A percentile compares a stretch with the other conserved stretches of the same genome.
phyloP scores from a whole-genome alignment of 257 asterid genomes.

The Ocimum tenuiflorum region DNA sequence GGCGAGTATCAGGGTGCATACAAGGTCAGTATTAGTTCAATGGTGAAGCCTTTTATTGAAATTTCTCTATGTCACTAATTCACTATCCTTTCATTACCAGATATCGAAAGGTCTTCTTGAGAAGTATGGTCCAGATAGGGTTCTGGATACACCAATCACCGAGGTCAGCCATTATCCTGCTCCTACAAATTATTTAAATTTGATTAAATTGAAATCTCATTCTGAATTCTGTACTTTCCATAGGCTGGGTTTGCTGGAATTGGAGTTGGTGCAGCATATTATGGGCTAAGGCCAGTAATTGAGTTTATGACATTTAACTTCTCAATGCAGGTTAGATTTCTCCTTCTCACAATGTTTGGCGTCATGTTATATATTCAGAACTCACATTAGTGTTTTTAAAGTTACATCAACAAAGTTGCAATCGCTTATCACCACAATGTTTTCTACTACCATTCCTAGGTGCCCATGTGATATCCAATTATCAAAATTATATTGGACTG shows the following conservation, averaged over 20 bases:
- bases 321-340: constrained; percentile 71
- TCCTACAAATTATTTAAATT: neutral
- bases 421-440: neutral
- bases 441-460: neutral
- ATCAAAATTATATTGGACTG: neutral
- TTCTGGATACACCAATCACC: constrained; percentile 75
- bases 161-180: constrained; percentile 45
- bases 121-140: constrained; percentile 83
- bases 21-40: constrained; percentile 46
- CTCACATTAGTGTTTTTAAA: neutral
- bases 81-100: constrained; percentile 25
- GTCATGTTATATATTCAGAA: neutral
- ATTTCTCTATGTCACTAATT: neutral
- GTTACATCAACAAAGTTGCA: constrained; percentile 1
- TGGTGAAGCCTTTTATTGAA: neutral
- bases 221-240: neutral
- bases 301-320: constrained; percentile 87
- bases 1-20: constrained; percentile 95
- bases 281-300: constrained; percentile 66
- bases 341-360: neutral
- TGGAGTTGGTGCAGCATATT: constrained; percentile 83
- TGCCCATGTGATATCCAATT: neutral
- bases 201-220: neutral
- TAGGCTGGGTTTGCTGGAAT: constrained; percentile 90
- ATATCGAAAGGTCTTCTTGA: constrained; percentile 72